Evolutionary conservation across 2,329 filamentous ascomycete species (phyloP).

Genomic region (Colletotrichum tropicicola): DNA sequence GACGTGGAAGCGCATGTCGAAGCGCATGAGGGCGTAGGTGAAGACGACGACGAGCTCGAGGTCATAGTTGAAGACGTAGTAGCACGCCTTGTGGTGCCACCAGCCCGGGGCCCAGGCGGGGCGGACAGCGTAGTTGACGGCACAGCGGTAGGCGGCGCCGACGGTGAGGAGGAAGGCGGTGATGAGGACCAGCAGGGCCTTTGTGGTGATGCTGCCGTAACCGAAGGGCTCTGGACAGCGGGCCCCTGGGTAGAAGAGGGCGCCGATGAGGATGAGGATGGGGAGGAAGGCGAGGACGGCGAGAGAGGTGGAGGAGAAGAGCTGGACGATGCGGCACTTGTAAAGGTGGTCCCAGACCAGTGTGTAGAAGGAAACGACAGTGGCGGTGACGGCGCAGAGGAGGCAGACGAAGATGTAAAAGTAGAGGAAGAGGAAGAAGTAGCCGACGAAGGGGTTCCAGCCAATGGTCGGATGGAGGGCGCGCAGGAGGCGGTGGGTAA

Average conservation of each 20-base stretch:
- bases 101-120: conserved; percentile 64
- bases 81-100: conserved; percentile 76
- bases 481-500: conserved; percentile 78
- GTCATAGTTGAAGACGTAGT: conserved; percentile 82
- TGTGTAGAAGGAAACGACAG: conserved; percentile 74
- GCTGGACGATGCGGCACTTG: conserved; percentile 70
- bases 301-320: conserved; percentile 73
- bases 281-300: conserved; percentile 69
- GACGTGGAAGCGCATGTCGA: conserved; percentile 77
- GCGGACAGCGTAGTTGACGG: conserved; percentile 61
- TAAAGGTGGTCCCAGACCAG: conserved; percentile 57
- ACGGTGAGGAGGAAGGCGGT: conserved; percentile 69
- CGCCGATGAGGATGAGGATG: conserved; percentile 60
- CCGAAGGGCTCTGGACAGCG: conserved; percentile 62
- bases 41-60: conserved; percentile 77
- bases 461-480: conserved; percentile 76
- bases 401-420: conserved; percentile 66
- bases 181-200: conserved; percentile 70
- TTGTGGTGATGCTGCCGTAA: conserved; percentile 70
- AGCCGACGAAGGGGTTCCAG: conserved; percentile 66
- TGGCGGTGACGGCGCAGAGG: conserved; percentile 71
- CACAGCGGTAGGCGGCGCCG: conserved; percentile 75
- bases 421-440: conserved; percentile 67
- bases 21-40: conserved; percentile 71
- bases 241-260: conserved; percentile 46